These are phyloP conservation scores for Geranomyces michiganensis DNA, from an alignment of 192 early-diverging fungal genomes.

Conservation along the genomic window DNA sequence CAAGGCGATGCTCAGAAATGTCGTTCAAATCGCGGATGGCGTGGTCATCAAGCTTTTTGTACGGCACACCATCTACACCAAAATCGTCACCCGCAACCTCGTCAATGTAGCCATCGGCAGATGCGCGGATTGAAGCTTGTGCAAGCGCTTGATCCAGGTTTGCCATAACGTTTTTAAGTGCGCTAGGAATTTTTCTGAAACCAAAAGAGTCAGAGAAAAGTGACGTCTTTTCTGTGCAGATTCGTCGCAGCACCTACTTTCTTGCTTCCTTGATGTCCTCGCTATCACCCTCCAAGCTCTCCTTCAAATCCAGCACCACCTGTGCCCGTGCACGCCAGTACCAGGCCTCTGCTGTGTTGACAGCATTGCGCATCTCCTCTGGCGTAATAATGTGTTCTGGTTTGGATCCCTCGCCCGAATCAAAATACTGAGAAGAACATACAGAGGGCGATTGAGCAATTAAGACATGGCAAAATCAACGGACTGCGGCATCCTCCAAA, in stretches of 20 bases:
- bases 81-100: constrained; percentile 49
- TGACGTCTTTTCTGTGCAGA: too few species aligned
- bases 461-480: neutral
- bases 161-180: constrained; percentile 52
- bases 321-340: constrained; percentile 64
- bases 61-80: constrained; percentile 41
- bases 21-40: constrained; percentile 28
- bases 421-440: constrained; percentile 33
- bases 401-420: constrained; percentile 34
- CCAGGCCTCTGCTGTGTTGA: constrained; percentile 64
- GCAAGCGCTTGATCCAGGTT: constrained; percentile 55
- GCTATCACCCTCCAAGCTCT: constrained; percentile 33
- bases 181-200: constrained; percentile 46
- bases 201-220: neutral
- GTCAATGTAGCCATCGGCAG: constrained; percentile 44
- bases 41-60: constrained; percentile 37
- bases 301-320: constrained; percentile 54
- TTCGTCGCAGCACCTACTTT: neutral
- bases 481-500: neutral
- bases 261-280: constrained; percentile 24
- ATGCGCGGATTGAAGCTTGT: constrained; percentile 49
- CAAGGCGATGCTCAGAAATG: constrained; percentile 57
- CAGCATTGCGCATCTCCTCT: constrained; percentile 30
- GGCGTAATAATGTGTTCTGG: constrained; percentile 36
- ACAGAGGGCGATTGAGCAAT: neutral